A percentile compares a stretch with the other conserved stretches of the same genome.
These are phyloP conservation scores for Achaetomium macrosporum DNA, from an alignment of 2,329 filamentous ascomycete genomes.

Conservation along the genomic window DNA sequence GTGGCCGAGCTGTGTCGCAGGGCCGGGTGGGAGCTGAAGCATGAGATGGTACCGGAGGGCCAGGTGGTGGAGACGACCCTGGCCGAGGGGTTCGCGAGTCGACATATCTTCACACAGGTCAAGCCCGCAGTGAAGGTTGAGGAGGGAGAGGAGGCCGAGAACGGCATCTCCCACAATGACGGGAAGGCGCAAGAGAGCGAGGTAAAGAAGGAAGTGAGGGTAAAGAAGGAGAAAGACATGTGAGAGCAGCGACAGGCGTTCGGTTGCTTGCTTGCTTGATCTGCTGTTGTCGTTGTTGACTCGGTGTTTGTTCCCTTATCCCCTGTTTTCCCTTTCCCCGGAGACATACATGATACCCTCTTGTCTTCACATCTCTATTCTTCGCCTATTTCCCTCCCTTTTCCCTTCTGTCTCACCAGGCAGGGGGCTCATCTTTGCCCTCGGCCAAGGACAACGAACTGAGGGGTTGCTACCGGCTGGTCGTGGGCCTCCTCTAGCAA, in stretches of 20 bases:
- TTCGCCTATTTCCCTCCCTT: no score
- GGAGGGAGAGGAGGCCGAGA: neutral
- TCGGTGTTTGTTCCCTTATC: no score
- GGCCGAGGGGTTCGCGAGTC: slow-evolving; percentile 41
- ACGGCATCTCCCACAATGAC: neutral
- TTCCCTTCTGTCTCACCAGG: no score
- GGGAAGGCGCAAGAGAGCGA: neutral
- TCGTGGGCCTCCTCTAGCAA: no score
- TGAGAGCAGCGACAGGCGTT: no score
- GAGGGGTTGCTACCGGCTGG: no score
- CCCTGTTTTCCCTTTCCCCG: no score
- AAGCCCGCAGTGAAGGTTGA: neutral
- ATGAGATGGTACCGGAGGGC: slow-evolving; percentile 73
- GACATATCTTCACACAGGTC: slow-evolving; percentile 37
- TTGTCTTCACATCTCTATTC: no score
- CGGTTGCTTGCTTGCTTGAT: neutral
- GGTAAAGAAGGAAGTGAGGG: neutral
- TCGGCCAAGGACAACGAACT: no score
- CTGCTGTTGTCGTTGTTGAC: neutral
- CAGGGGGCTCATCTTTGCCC: no score
- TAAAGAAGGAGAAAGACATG: neutral
- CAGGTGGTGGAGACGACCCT: slow-evolving; percentile 54
- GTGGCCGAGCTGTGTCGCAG: slow-evolving; percentile 79
- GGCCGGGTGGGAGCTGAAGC: slow-evolving; percentile 71
- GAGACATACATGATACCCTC: no score